These are phyloP conservation scores for Monocercomonoides exilis DNA, from an alignment of 78 protist genomes.

Conservation along the genomic window DNA sequence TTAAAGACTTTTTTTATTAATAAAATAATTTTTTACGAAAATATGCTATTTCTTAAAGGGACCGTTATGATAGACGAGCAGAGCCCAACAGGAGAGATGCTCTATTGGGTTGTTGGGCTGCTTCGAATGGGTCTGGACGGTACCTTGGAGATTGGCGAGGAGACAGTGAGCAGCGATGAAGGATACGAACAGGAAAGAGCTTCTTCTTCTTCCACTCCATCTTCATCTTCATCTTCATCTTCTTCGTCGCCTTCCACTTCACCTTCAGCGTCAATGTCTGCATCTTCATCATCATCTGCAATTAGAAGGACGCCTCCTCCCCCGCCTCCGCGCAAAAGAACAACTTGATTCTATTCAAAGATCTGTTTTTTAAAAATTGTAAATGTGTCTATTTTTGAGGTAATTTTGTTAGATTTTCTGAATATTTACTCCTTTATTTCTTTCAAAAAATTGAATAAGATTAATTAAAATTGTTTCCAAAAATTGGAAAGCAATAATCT, in stretches of 20 bases:
- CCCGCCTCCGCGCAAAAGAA: too few relatives aligned
- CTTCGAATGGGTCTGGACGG: not conserved
- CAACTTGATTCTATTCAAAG: too few relatives aligned
- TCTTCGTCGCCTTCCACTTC: not conserved
- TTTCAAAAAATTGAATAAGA: too few relatives aligned
- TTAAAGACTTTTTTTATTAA: not conserved
- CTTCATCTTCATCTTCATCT: not conserved
- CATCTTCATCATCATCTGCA: not conserved
- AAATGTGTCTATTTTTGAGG: too few relatives aligned
- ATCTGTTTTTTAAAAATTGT: too few relatives aligned
- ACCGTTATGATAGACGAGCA: not conserved
- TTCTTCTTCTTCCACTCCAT: not conserved
- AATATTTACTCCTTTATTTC: too few relatives aligned
- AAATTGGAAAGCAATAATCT: too few relatives aligned
- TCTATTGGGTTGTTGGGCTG: not conserved
- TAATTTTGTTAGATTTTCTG: too few relatives aligned
- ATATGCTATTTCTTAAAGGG: not conserved
- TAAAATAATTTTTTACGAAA: not conserved
- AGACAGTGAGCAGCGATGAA: not conserved
- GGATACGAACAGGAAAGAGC: not conserved
- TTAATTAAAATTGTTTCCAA: too few relatives aligned
- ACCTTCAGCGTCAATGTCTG: not conserved
- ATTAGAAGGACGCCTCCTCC: conserved; percentile 2
- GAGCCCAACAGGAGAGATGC: not conserved
- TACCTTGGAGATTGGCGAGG: not conserved